Evolutionary conservation across 345 rosid genomes (phyloP).

Genomic region (Carallia pectinifolia): DNA sequence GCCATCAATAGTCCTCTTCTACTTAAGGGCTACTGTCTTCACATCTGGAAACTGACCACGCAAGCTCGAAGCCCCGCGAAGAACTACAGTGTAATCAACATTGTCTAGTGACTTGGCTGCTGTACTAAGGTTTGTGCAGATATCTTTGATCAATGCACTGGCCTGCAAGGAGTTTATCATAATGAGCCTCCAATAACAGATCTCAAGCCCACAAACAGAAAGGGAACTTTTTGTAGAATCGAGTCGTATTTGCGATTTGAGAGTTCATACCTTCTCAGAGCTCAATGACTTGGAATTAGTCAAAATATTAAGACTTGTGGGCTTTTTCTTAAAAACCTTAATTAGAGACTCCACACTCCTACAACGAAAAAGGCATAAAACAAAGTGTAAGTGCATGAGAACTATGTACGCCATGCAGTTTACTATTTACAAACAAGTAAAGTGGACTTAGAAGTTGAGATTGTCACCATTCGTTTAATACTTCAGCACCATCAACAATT

Average conservation of each 20-base stretch:
- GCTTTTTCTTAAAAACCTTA: slow-evolving; percentile 64
- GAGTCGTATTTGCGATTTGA: background rate
- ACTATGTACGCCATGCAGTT: background rate
- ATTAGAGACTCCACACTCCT: slow-evolving; percentile 74
- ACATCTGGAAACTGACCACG: slow-evolving; percentile 98
- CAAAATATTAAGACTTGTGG: slow-evolving; percentile 80
- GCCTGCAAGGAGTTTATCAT: slow-evolving; percentile 49
- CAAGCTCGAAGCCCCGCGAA: slow-evolving; percentile 93
- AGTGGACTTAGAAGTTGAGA: slow-evolving; percentile 8
- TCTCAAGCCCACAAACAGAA: slow-evolving; percentile 2
- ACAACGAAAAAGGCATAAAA: slow-evolving; percentile 18
- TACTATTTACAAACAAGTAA: background rate
- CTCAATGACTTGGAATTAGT: slow-evolving; percentile 84
- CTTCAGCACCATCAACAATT: slow-evolving; percentile 91
- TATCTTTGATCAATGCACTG: slow-evolving; percentile 60
- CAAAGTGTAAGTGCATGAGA: background rate
- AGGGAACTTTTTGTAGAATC: background rate
- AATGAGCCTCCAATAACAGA: background rate
- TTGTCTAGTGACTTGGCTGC: slow-evolving; percentile 64
- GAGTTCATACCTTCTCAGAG: slow-evolving; percentile 69
- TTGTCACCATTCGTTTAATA: slow-evolving; percentile 86
- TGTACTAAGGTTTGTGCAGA: slow-evolving; percentile 59
- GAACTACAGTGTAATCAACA: slow-evolving; percentile 67
- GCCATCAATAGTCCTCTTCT: background rate
- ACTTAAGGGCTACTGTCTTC: slow-evolving; percentile 29